Conservation (phyloP, 768 basidiomycete species). For the Leccinum sublutescens region DNA sequence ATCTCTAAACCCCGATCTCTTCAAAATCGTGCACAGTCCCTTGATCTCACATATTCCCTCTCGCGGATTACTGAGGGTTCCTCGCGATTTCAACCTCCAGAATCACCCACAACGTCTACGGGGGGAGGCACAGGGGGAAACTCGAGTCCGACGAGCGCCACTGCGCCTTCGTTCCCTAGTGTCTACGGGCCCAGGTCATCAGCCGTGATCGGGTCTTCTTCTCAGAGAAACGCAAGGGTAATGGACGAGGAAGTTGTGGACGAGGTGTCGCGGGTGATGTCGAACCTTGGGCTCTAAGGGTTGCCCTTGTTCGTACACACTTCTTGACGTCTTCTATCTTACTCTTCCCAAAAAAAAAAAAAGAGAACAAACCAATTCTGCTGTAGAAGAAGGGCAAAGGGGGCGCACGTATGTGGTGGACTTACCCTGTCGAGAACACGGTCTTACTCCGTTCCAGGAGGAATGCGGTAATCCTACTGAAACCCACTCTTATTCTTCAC, state of each 20-base stretch:
- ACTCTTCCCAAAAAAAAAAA: conserved; percentile 9
- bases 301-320: conserved; percentile 14
- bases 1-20: conserved; percentile 73
- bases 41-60: conserved; percentile 83
- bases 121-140: conserved; percentile 70
- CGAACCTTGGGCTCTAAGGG: conserved; percentile 62
- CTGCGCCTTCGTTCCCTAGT: conserved; percentile 80
- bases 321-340: conserved; percentile 7
- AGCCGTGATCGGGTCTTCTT: conserved; percentile 43
- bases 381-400: conserved; percentile 9
- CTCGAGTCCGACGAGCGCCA: conserved; percentile 75
- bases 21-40: conserved; percentile 84
- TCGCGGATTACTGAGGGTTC: conserved; percentile 75
- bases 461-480: conserved; percentile 20
- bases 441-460: conserved; percentile 24
- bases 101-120: conserved; percentile 78
- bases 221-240: conserved; percentile 39
- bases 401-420: conserved; percentile 11
- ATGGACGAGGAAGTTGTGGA: conserved; percentile 60
- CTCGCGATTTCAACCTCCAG: conserved; percentile 62
- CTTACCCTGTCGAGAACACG: conserved; percentile 19
- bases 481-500: conserved; percentile 15
- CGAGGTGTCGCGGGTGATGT: conserved; percentile 75
- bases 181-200: conserved; percentile 70
- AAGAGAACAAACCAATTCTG: conserved; percentile 3